Base-by-base conservation (phyloP, 768 basidiomycete species). In the Steccherinum ochraceum region DNA sequence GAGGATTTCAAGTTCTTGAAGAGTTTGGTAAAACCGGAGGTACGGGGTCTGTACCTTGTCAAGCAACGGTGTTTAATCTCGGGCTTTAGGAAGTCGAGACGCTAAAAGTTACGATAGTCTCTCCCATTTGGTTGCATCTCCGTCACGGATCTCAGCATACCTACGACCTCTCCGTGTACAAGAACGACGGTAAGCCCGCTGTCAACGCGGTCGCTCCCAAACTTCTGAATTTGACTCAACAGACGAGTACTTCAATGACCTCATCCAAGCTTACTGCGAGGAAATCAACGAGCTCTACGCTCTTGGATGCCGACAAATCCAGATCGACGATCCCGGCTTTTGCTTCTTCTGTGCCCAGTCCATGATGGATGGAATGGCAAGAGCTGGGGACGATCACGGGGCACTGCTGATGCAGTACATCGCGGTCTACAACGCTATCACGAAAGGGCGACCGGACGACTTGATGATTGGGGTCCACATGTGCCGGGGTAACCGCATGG, bases 91-190 rank as follows among this genome's bases (percentile, higher is more conserved):
- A 85, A 54, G 77, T 84, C 46, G 74, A 75, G 57, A 69, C 73
- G 54, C 74, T 89, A 64, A 89, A 90, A 63, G 52, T 88, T 43
- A 88, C 83, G 7, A 68, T 86, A 57, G 83, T 79, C 52, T 77
- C 82, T 0, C 86, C 85, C 3, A 79, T 79, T 12, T 84, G 83
- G 82, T 80, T 79, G 62, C 82, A 84, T 61, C 74, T 84, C n/a
- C 77, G 78, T 19, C 82, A 83, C 58, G 84, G 84, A 46, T 49
- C 60, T 1, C 74, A 73, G 3, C 73, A 79, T 52, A 77, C 79
- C 2, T 83, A 81, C 59, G 78, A 80, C 59, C 67, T 72, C 18
- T 68, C 73, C 2, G 76, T 84, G 1, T 87, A 87, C 65, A 65
- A 69, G 26, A 75, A 68, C 58, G 84, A 86, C 58, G 78, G 81